Evolutionary conservation across 331 rosid species (phyloP).

Genomic region (Quercus phellos): DNA sequence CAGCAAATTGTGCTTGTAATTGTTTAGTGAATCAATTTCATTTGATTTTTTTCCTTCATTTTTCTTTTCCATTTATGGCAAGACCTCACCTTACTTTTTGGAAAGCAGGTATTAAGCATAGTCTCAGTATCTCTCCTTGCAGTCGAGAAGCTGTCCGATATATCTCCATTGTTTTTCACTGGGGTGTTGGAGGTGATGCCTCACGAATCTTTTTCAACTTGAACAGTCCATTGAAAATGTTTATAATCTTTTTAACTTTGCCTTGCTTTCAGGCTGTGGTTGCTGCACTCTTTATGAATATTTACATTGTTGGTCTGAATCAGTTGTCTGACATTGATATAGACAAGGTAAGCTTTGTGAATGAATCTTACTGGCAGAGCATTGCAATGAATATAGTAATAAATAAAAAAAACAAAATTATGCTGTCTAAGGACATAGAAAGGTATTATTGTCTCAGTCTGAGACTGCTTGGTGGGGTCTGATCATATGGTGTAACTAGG

Average conservation of each 20-base stretch:
- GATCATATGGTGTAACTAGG: not conserved
- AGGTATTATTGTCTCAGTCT: not conserved
- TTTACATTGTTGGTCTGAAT: conserved; percentile 89
- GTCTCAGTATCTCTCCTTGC: conserved; percentile 86
- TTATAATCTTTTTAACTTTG: not conserved
- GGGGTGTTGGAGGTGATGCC: conserved; percentile 75
- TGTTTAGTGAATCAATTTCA: conserved; percentile 1
- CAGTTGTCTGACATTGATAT: conserved; percentile 85
- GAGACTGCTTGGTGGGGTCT: not conserved
- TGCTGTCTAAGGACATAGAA: not conserved
- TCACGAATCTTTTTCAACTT: conserved; percentile 13
- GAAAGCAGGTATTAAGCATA: conserved; percentile 78
- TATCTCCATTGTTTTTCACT: conserved; percentile 73
- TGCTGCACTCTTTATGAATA: conserved; percentile 89
- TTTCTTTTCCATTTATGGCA: not conserved
- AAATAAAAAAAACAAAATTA: not conserved
- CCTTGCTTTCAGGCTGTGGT: conserved; percentile 69
- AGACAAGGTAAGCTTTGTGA: conserved; percentile 60
- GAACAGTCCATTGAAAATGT: not conserved
- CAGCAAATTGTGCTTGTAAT: conserved; percentile 2
- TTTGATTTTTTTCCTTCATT: not conserved
- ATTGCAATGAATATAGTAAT: not conserved
- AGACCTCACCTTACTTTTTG: conserved; percentile 19
- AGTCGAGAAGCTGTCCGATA: conserved; percentile 59
- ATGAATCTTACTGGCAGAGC: conserved; percentile 10